phyloP scores from a whole-genome alignment of 2,329 filamentous ascomycete species.

The Juglanconis sp. region DNA sequence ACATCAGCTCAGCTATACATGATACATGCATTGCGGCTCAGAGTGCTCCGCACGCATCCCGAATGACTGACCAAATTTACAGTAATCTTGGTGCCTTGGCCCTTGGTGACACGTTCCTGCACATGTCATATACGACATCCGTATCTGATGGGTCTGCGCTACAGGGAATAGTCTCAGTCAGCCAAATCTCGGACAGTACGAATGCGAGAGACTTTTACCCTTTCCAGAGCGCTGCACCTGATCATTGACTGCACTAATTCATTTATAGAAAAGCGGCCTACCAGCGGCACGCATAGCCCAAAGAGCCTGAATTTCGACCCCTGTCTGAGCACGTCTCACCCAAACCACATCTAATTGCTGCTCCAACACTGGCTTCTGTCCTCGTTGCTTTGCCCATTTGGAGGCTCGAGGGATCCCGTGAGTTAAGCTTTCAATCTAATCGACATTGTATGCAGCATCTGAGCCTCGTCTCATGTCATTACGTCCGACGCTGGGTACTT shows the following conservation, averaged over 20 bases:
- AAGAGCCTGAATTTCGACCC: neutral
- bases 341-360: neutral
- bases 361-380: neutral
- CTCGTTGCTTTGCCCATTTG: neutral
- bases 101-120: neutral
- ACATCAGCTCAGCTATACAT: neutral
- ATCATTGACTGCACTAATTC: neutral
- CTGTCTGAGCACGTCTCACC: constrained; percentile 1
- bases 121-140: neutral
- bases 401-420: neutral
- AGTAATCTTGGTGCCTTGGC: neutral
- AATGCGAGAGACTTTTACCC: neutral
- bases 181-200: neutral
- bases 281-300: neutral
- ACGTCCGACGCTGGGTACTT: neutral
- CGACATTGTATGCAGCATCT: neutral
- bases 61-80: neutral
- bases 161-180: constrained; percentile 1
- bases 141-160: neutral
- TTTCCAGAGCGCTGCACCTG: neutral
- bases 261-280: neutral
- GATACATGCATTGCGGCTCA: neutral
- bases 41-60: neutral
- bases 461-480: neutral
- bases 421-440: constrained; percentile 4